Conservation (phyloP, 768 basidiomycete genomes). For the Termitomyces sp. region DNA sequence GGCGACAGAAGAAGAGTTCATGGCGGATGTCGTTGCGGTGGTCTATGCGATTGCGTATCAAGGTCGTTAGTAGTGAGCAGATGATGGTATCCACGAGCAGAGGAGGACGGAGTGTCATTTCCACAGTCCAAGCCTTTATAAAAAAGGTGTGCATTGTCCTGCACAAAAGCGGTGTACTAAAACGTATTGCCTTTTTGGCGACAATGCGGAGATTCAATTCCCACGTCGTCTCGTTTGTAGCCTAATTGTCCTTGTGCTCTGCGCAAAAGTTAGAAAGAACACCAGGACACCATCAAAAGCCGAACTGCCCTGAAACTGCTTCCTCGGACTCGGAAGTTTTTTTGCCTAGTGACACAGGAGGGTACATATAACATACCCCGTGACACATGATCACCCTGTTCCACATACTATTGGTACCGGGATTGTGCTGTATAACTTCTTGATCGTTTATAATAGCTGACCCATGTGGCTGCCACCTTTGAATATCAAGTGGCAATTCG, state of each 20-base stretch:
- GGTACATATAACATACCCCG: too few relatives aligned
- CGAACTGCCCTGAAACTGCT: background rate
- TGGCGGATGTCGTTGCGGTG: slow-evolving; percentile 20
- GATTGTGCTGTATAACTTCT: background rate
- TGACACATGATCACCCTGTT: background rate
- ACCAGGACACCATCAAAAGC: background rate
- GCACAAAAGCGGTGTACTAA: slow-evolving; percentile 21
- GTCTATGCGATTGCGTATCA: slow-evolving; percentile 12
- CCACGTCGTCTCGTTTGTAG: slow-evolving; percentile 7
- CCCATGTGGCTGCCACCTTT: background rate
- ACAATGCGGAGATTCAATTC: slow-evolving; percentile 15
- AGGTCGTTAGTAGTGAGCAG: slow-evolving; percentile 9
- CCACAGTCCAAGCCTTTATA: slow-evolving; percentile 7
- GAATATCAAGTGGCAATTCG: background rate
- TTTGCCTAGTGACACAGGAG: background rate
- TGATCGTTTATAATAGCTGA: background rate
- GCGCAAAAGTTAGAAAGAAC: too few relatives aligned
- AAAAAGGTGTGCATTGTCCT: slow-evolving; percentile 13
- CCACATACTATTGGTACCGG: background rate
- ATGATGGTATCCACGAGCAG: slow-evolving; percentile 12
- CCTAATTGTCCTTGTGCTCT: slow-evolving; percentile 4
- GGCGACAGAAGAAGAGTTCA: slow-evolving; percentile 24
- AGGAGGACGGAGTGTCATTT: slow-evolving; percentile 17
- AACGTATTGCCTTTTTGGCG: slow-evolving; percentile 23
- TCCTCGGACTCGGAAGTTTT: background rate